These are phyloP conservation scores for Pichia thaimueangensis DNA, from an alignment of 805 yeast species.

Conservation along the genomic window DNA sequence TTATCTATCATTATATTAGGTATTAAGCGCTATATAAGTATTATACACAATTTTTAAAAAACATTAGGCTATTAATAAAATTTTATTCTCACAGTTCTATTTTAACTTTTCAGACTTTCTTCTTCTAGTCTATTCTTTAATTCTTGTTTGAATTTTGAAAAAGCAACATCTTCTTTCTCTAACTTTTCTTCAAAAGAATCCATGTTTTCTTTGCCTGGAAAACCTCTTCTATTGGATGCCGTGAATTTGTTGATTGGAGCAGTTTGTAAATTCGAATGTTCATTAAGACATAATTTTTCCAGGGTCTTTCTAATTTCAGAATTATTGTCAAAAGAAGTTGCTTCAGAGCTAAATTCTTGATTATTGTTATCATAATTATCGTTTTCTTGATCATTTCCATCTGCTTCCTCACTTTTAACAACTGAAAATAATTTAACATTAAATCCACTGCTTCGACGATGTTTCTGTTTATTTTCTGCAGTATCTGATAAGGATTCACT, in stretches of 20 bases:
- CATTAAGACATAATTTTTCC: constrained; percentile 2
- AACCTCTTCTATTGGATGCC: background rate
- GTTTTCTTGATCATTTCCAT: background rate
- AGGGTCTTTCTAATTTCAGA: constrained; percentile 8
- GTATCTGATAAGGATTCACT: background rate
- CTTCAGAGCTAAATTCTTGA: too few relatives aligned
- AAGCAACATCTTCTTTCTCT: constrained; percentile 6
- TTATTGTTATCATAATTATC: background rate
- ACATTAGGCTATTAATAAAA: too few relatives aligned
- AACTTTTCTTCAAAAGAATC: background rate
- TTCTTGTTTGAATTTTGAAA: constrained; percentile 16
- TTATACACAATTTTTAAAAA: too few relatives aligned
- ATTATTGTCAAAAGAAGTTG: constrained; percentile 1
- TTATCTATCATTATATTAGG: too few relatives aligned
- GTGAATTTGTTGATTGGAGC: too few relatives aligned
- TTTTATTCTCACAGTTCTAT: too few relatives aligned
- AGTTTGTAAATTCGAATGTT: background rate
- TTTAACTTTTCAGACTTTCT: constrained; percentile 10
- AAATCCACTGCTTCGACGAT: constrained; percentile 27
- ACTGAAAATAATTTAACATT: constrained; percentile 25
- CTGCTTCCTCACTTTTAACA: constrained; percentile 9
- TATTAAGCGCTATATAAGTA: too few relatives aligned
- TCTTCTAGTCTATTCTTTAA: constrained; percentile 17
- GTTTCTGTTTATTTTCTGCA: background rate
- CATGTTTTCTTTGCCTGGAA: too few relatives aligned